Evolutionary conservation across 1,139 yeast genomes (phyloP).

Genomic region (Sugiyamaella sp.): DNA sequence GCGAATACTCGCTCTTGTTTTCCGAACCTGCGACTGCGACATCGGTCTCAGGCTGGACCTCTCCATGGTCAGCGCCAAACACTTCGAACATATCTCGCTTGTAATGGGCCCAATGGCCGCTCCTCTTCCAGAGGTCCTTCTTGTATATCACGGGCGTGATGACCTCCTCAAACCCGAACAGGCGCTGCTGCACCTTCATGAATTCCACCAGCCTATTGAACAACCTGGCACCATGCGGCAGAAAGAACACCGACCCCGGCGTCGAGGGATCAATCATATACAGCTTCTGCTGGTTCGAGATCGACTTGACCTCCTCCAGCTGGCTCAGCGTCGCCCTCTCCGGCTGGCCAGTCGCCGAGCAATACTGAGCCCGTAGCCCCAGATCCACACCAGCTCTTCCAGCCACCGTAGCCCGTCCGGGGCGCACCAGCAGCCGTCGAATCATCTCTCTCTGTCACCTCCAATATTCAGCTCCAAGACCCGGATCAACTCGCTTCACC

Average conservation of each 20-base stretch:
- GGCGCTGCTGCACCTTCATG: conserved; percentile 81
- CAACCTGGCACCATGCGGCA: conserved; percentile 88
- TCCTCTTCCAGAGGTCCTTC: conserved; percentile 80
- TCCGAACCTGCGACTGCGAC: conserved; percentile 43
- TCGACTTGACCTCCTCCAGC: conserved; percentile 20
- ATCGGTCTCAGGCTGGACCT: conserved; percentile 29
- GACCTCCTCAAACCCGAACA: conserved; percentile 89
- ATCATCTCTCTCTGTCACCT: neutral
- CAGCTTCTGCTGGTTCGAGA: conserved; percentile 56
- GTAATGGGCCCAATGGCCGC: conserved; percentile 97
- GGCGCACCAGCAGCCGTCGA: neutral
- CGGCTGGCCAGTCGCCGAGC: conserved; percentile 4
- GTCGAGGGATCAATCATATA: conserved; percentile 77
- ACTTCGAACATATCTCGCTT: conserved; percentile 93
- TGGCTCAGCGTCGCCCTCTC: neutral
- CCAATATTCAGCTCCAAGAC: neutral
- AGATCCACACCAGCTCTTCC: neutral
- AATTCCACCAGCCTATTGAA: conserved; percentile 77
- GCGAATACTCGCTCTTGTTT: conserved; percentile 64
- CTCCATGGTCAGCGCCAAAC: conserved; percentile 38
- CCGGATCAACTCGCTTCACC: too few relatives aligned
- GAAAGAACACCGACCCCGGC: conserved; percentile 87
- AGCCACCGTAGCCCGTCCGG: neutral
- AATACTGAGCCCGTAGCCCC: neutral
- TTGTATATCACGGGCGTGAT: conserved; percentile 91